Conservation (phyloP, 441 rosid species). For the Biscutella auriculata region DNA sequence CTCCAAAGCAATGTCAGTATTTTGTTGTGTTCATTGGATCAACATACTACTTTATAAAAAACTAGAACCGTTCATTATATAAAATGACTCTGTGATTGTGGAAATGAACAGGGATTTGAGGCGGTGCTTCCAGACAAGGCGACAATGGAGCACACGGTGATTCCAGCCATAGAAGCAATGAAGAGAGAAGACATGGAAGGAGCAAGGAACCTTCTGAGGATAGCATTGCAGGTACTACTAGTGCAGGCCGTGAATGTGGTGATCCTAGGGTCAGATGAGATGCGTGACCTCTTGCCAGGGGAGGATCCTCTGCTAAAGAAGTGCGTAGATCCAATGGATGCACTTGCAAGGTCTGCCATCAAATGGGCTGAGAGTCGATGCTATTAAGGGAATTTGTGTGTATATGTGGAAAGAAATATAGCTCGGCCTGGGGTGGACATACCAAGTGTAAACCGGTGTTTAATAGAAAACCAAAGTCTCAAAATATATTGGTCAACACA, state of each 20-base stretch:
- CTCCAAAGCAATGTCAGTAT: conserved; percentile 44
- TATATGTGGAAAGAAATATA: neutral
- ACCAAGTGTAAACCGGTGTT: neutral
- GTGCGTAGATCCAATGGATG: conserved; percentile 60
- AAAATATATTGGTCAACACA: neutral
- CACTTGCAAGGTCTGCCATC: conserved; percentile 51
- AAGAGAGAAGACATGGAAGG: conserved; percentile 59
- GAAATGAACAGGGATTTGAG: conserved; percentile 48
- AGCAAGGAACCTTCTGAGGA: conserved; percentile 54
- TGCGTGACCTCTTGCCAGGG: conserved; percentile 41
- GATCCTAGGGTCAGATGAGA: conserved; percentile 56
- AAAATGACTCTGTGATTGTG: neutral
- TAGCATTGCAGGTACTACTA: conserved; percentile 63
- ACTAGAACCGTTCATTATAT: neutral
- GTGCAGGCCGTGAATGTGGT: conserved; percentile 60
- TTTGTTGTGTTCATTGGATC: neutral
- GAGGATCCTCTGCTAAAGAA: conserved; percentile 71
- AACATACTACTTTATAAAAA: neutral
- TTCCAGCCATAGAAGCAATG: conserved; percentile 59
- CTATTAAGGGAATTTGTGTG: conserved; percentile 1
- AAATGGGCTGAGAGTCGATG: conserved; percentile 35
- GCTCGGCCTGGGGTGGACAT: neutral
- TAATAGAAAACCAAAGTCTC: neutral
- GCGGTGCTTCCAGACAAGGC: conserved; percentile 71
- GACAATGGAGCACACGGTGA: conserved; percentile 53